Evolutionary conservation across 805 yeast species (phyloP).

Genomic region (Starmera caribaea): DNA sequence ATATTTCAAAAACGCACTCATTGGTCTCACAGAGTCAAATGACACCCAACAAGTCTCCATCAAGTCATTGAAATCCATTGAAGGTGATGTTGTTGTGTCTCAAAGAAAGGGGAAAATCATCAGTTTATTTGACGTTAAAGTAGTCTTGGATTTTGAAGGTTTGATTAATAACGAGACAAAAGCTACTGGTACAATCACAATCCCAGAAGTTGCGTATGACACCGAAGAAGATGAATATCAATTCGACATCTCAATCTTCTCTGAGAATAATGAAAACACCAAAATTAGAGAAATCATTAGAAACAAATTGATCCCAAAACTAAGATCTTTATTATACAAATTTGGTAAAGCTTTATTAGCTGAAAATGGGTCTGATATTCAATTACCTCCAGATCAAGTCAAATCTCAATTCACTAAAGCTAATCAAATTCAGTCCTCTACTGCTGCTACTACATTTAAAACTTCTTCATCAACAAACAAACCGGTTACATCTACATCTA

Average conservation of each 20-base stretch:
- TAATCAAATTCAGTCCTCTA: conserved; percentile 27
- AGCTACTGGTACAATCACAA: conserved; percentile 61
- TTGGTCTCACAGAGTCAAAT: conserved; percentile 29
- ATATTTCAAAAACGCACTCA: conserved; percentile 58
- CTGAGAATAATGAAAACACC: conserved; percentile 43
- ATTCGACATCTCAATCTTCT: conserved; percentile 62
- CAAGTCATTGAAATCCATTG: conserved; percentile 36
- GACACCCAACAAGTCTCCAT: conserved; percentile 22
- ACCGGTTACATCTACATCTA: conserved; percentile 1
- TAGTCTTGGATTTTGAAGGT: conserved; percentile 54
- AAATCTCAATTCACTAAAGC: conserved; percentile 45
- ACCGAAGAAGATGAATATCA: conserved; percentile 79
- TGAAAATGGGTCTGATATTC: conserved; percentile 79
- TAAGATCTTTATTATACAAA: conserved; percentile 46
- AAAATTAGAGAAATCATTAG: conserved; percentile 40
- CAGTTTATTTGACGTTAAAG: conserved; percentile 73
- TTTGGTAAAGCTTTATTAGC: conserved; percentile 75
- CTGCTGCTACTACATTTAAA: conserved; percentile 11
- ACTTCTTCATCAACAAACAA: conserved; percentile 4
- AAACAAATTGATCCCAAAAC: conserved; percentile 51
- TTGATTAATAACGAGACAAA: conserved; percentile 24
- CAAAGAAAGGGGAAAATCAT: conserved; percentile 97
- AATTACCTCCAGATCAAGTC: conserved; percentile 62
- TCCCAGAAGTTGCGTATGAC: conserved; percentile 94
- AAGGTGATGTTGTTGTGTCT: conserved; percentile 95